phyloP scores from a whole-genome alignment of 148 eudicot species.

The Salicornia ramosissima region DNA sequence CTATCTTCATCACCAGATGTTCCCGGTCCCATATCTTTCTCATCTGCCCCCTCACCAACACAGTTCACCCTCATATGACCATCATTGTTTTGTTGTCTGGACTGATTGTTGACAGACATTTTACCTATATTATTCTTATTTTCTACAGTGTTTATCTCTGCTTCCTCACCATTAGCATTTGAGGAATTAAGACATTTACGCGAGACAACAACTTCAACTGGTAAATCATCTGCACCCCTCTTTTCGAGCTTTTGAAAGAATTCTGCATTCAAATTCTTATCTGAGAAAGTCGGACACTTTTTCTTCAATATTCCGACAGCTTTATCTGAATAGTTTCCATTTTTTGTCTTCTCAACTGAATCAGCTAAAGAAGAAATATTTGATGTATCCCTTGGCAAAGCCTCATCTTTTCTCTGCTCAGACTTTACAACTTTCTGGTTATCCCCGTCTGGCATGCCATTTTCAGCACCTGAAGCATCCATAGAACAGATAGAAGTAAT shows the following conservation, averaged over 20 bases:
- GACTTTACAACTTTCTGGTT: slow-evolving; percentile 27
- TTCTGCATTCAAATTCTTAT: slow-evolving; percentile 85
- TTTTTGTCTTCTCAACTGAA: slow-evolving; percentile 43
- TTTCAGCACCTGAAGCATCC: slow-evolving; percentile 46
- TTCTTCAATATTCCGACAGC: slow-evolving; percentile 77
- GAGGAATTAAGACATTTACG: slow-evolving; percentile 55
- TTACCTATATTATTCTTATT: slow-evolving; percentile 35
- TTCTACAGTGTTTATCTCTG: slow-evolving; percentile 36
- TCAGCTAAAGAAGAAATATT: slow-evolving; percentile 36
- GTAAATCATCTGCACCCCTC: slow-evolving; percentile 60
- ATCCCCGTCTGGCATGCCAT: slow-evolving; percentile 36
- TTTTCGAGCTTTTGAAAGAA: slow-evolving; percentile 88
- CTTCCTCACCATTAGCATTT: slow-evolving; percentile 39
- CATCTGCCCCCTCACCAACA: slow-evolving; percentile 35
- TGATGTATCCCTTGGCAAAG: slow-evolving; percentile 44
- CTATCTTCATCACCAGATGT: slow-evolving; percentile 34
- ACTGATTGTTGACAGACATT: slow-evolving; percentile 22
- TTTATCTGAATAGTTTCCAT: slow-evolving; percentile 55
- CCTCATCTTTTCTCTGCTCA: slow-evolving; percentile 37
- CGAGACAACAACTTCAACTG: slow-evolving; percentile 88
- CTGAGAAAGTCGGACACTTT: slow-evolving; percentile 68
- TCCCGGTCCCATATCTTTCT: slow-evolving; percentile 37
- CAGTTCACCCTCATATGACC: slow-evolving; percentile 31
- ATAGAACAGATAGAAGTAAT: slow-evolving; percentile 5
- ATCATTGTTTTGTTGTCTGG: slow-evolving; percentile 43